Evolutionary conservation across 2,329 filamentous ascomycete genomes (phyloP).

Genomic region (Xylaria sp.): DNA sequence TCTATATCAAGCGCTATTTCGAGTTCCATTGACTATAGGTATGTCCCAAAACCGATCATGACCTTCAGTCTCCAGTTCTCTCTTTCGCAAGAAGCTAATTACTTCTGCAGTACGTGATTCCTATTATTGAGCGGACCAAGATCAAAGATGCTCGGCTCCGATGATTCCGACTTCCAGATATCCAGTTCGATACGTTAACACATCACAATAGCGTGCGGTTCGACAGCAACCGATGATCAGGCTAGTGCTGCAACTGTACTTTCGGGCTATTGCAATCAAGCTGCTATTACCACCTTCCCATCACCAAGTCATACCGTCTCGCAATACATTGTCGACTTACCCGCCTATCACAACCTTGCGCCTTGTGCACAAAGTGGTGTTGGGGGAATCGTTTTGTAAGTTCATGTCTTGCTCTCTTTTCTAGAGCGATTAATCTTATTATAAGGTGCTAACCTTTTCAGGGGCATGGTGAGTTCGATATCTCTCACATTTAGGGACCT

Average conservation of each 20-base stretch:
- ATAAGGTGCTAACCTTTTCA: slow-evolving; percentile 32
- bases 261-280: slow-evolving; percentile 61
- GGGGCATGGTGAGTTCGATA: slow-evolving; percentile 47
- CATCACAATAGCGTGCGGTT: slow-evolving; percentile 52
- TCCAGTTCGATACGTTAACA: not conserved
- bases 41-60: not conserved
- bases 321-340: slow-evolving; percentile 61
- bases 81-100: not conserved
- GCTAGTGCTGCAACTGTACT: slow-evolving; percentile 59
- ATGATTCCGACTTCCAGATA: not conserved
- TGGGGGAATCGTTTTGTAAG: slow-evolving; percentile 52
- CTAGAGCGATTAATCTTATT: not conserved
- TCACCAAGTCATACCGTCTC: slow-evolving; percentile 56
- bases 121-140: not conserved
- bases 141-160: not conserved
- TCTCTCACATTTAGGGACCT: not conserved
- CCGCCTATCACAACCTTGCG: slow-evolving; percentile 55
- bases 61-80: not conserved
- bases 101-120: slow-evolving; percentile 22
- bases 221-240: slow-evolving; percentile 59
- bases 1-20: slow-evolving; percentile 54
- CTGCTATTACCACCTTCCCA: slow-evolving; percentile 51
- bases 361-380: slow-evolving; percentile 56
- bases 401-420: slow-evolving; percentile 22
- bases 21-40: slow-evolving; percentile 50